phyloP scores from a whole-genome alignment of 495 filamentous ascomycete genomes.

The Apiosordaria backusii region DNA sequence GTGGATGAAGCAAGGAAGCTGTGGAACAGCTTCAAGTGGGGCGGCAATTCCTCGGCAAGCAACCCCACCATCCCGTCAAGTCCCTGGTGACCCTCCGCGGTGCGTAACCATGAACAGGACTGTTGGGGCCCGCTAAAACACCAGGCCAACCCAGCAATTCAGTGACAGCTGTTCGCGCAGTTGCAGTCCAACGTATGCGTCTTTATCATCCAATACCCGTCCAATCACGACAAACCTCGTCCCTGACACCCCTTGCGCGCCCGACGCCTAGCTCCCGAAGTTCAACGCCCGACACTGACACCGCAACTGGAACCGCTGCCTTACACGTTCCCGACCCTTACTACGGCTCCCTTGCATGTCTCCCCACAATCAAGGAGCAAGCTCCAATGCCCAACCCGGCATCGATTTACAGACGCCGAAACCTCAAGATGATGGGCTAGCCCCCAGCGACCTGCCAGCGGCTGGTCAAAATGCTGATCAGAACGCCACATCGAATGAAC shows the following conservation, averaged over 20 bases:
- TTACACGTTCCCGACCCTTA: conserved; percentile 4
- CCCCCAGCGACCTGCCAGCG: conserved; percentile 1
- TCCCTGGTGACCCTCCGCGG: not conserved
- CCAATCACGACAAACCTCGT: not conserved
- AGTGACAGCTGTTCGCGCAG: not conserved
- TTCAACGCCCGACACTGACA: not conserved
- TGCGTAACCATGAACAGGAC: not conserved
- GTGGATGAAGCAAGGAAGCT: not conserved
- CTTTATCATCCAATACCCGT: not conserved
- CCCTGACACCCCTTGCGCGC: not conserved
- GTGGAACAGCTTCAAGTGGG: not conserved
- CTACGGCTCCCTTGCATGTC: conserved; percentile 31
- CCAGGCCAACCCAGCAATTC: conserved; percentile 1
- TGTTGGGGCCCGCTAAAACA: conserved; percentile 2
- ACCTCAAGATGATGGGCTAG: conserved; percentile 16
- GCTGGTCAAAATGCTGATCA: not conserved
- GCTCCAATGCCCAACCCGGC: conserved; percentile 24
- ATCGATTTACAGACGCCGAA: conserved; percentile 15
- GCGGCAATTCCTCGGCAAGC: conserved; percentile 12
- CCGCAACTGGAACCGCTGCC: not conserved
- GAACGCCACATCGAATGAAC: not conserved
- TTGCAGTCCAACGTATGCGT: not conserved
- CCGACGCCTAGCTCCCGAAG: not conserved
- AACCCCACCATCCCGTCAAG: conserved; percentile 6
- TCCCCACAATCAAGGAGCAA: conserved; percentile 27